Evolutionary conservation across 257 asterid species (phyloP).

Genomic region (Solanum medicagineum): DNA sequence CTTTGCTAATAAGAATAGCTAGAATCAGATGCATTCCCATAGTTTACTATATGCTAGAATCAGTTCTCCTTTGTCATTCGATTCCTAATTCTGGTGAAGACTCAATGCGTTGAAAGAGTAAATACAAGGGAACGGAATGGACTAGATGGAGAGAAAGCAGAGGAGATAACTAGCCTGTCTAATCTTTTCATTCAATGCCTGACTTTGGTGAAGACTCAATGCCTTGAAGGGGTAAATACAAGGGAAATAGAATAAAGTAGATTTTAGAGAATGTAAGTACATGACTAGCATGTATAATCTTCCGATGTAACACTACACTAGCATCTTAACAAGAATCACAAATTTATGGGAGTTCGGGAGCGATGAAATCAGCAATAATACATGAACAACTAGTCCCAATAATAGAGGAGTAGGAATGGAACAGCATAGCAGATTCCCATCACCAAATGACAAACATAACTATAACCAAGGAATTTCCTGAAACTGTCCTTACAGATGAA

Average conservation of each 20-base stretch:
- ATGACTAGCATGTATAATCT: not conserved
- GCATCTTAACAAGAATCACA: not conserved
- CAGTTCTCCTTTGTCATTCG: not conserved
- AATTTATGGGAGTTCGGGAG: not conserved
- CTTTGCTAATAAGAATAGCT: not conserved
- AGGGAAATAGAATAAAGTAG: not conserved
- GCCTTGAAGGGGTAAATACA: not conserved
- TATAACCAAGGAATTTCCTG: not conserved
- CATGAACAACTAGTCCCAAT: not conserved
- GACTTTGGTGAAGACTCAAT: not conserved
- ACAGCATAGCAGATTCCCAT: not conserved
- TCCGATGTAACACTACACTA: not conserved
- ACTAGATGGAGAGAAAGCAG: not conserved
- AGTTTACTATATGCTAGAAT: not conserved
- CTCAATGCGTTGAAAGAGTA: not conserved
- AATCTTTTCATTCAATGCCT: not conserved
- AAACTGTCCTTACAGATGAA: slow-evolving; percentile 59
- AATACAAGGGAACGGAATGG: not conserved
- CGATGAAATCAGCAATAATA: not conserved
- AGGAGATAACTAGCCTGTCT: not conserved
- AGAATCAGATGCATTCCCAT: not conserved
- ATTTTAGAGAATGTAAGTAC: not conserved
- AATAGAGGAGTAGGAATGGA: not conserved
- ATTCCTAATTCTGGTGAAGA: not conserved
- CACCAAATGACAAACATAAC: not conserved